Base-by-base conservation (phyloP, 306 rosid genomes). In the Casuarina cunninghamiana region DNA sequence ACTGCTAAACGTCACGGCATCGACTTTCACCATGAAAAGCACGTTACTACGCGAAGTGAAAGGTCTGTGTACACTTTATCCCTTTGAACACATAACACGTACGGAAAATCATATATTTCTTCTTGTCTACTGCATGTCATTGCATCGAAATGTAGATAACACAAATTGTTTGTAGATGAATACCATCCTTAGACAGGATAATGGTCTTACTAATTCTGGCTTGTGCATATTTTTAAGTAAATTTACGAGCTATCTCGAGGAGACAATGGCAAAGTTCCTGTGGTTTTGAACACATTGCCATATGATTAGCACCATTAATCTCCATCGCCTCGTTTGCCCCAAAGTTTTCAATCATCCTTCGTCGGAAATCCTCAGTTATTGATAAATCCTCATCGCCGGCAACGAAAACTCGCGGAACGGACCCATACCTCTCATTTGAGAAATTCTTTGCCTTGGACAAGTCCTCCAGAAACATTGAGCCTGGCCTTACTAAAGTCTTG, bases 291-390 rank as follows among this genome's bases (percentile, higher is more conserved):
- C 79, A 35, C 87, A 88, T 83, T 71, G 65, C 35, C 89, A 81
- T 79, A 21, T 88, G 89, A 77, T 85, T 86, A 3, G 89, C 82
- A 11, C 84, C 94, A 4, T 81, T 44, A 43, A 90, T 82, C 73
- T 85, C 86, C 51, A 77, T 35, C 69, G 86, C 91, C 16, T 78
- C 66, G 26, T 75, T 38, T 45, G 85, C 74, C 7, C 71, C 86
- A 5, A 79, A 62, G 78, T 84, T 89, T 54, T 84, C 76, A n/a
- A 91, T 81, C 89, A 84, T 87, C 93, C 91, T 87, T 21, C 60
- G 38, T 50, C 87, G 89, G 75, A 10, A 77, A 10, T 70, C 84
- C 44, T n/a, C 5, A 0, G 90, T 73, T 71, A 82, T 44, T 32
- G 13, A 54, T 43, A 80, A 15, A 37, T 91, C 96, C 55, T 79